phyloP scores from a whole-genome alignment of 1,139 yeast genomes.

The Kurtzmaniella quercitrusa region DNA sequence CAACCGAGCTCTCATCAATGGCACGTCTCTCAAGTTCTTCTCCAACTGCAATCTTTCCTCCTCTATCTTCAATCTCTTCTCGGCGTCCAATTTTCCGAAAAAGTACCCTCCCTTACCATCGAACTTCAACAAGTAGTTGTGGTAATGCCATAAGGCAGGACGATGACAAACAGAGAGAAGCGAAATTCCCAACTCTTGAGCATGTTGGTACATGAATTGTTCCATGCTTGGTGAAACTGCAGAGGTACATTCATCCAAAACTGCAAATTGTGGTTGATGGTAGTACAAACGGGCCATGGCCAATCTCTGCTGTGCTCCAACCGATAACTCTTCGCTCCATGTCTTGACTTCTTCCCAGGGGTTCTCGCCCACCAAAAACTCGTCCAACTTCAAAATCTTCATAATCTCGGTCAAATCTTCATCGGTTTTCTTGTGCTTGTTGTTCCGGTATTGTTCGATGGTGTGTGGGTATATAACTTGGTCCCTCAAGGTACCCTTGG shows the following conservation, averaged over 20 bases:
- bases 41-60: conserved; percentile 68
- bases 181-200: conserved; percentile 76
- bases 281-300: conserved; percentile 93
- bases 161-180: conserved; percentile 89
- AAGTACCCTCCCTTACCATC: conserved; percentile 78
- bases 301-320: conserved; percentile 89
- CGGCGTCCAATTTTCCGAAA: conserved; percentile 67
- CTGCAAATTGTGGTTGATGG: conserved; percentile 90
- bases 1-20: conserved; percentile 59
- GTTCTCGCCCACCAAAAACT: conserved; percentile 31
- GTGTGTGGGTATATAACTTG: conserved; percentile 87
- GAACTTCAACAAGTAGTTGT: conserved; percentile 74
- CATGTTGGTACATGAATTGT: conserved; percentile 82
- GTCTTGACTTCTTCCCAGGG: conserved; percentile 68
- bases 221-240: conserved; percentile 92
- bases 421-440: conserved; percentile 46
- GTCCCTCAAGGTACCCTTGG: conserved; percentile 70
- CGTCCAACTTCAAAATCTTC: conserved; percentile 54
- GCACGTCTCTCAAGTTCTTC: conserved; percentile 61
- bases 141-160: conserved; percentile 91
- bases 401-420: conserved; percentile 60
- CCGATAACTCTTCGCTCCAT: conserved; percentile 86
- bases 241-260: conserved; percentile 92
- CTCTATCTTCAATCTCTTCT: conserved; percentile 61
- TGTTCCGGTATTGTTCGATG: conserved; percentile 50